These are phyloP conservation scores for Cladophialophora bantiana DNA, from an alignment of 2,329 filamentous ascomycete genomes.

Conservation along the genomic window DNA sequence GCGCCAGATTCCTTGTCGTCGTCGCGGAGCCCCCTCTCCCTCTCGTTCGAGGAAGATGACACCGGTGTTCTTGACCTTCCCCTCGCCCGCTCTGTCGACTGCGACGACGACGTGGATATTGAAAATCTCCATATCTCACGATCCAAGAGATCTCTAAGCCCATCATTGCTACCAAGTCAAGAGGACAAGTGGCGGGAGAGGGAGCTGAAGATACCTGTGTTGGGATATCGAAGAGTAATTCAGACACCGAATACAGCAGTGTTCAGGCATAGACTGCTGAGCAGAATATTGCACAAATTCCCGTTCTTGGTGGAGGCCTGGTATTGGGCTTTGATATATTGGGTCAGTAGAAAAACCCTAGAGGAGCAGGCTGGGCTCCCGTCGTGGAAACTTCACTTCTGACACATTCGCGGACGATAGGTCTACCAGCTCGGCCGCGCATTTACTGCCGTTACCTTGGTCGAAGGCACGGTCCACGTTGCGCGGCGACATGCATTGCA, in stretches of 20 bases:
- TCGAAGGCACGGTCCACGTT: conserved; percentile 71
- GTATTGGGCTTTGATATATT: conserved; percentile 80
- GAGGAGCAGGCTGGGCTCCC: neutral
- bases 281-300: conserved; percentile 69
- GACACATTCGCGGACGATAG: conserved; percentile 48
- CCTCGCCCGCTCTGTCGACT: conserved; percentile 19
- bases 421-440: conserved; percentile 78
- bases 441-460: conserved; percentile 72
- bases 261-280: conserved; percentile 67
- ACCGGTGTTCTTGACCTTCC: conserved; percentile 27
- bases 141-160: conserved; percentile 46
- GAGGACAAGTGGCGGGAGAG: conserved; percentile 61
- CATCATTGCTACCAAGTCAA: conserved; percentile 50
- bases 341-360: conserved; percentile 61
- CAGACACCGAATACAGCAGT: conserved; percentile 67
- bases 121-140: conserved; percentile 29
- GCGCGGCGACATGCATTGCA: conserved; percentile 73
- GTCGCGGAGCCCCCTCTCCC: conserved; percentile 23
- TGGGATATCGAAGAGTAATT: conserved; percentile 57
- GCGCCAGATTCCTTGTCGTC: conserved; percentile 47
- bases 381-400: neutral
- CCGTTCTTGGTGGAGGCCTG: conserved; percentile 77
- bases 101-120: conserved; percentile 27
- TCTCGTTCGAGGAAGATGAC: conserved; percentile 28
- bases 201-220: conserved; percentile 50